phyloP scores from a whole-genome alignment of 768 basidiomycete genomes.

The Psilocybe cyanescens region DNA sequence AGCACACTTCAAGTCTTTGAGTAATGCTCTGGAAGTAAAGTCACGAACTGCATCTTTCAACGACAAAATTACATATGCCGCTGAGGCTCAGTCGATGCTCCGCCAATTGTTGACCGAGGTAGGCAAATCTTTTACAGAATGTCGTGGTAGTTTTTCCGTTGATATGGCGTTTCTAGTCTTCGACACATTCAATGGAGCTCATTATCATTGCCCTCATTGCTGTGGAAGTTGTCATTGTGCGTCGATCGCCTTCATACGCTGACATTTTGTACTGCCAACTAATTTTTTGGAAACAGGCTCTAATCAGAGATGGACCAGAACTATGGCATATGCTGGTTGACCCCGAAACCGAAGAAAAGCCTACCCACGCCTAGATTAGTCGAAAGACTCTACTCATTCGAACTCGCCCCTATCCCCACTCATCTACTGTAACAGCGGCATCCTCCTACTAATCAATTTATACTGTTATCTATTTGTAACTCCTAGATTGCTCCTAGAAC shows the following conservation, averaged over 20 bases:
- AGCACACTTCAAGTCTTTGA: conserved; percentile 88
- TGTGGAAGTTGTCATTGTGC: conserved; percentile 90
- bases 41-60: conserved; percentile 81
- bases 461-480: not conserved
- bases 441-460: not conserved
- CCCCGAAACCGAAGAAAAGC: conserved; percentile 26
- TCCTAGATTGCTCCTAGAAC: not conserved
- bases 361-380: not conserved
- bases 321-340: conserved; percentile 62
- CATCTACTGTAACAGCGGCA: too few relatives aligned
- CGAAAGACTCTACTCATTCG: too few relatives aligned
- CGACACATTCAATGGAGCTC: conserved; percentile 90
- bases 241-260: conserved; percentile 35
- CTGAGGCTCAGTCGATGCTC: conserved; percentile 88
- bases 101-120: conserved; percentile 90
- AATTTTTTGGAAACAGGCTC: conserved; percentile 46
- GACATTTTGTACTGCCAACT: not conserved
- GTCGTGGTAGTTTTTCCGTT: not conserved
- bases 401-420: too few relatives aligned
- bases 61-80: conserved; percentile 91
- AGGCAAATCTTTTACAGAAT: conserved; percentile 14
- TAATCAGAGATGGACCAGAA: conserved; percentile 81
- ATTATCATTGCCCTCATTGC: conserved; percentile 95
- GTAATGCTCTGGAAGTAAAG: conserved; percentile 85
- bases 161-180: conserved; percentile 59